Base-by-base conservation (phyloP, 306 rosid species). In the Fragaria ananassa region DNA sequence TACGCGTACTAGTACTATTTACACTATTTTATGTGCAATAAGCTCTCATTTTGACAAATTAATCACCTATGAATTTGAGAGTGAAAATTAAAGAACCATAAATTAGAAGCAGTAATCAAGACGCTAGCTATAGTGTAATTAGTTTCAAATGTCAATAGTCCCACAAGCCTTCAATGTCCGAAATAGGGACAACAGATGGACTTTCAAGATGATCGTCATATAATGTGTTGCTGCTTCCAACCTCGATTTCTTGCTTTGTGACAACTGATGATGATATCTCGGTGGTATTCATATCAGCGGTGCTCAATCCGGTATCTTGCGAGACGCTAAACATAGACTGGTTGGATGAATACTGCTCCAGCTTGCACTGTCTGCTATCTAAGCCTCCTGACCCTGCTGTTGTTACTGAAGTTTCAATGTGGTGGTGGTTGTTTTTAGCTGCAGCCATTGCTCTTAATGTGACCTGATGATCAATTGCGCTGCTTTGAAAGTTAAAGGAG, bases 261-360 rank as follows among this genome's bases (percentile, higher is more conserved):
- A 86, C 87, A 3, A 0, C 57, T n/a, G 81, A 61, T 8, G 97
- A 91, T 14, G 93, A 88, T 23, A 86, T 89, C 29, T 90, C 95
- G 1, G 77, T 54, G 54, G 87, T 80, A 85, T 83, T 89, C 75
- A 82, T 74, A 79, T 91, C 92, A 23, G 88, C 97, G 39, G 88
- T 86, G 91, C 93, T 91, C 8, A 88, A 70, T 15, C 93, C 90
- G 0, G 94, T 91, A 62, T 91, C 97, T 61, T 88, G 97, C 4
- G 97, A 91, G 47, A 79, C 75, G 49, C 89, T 89, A 4, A 87
- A 82, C 91, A 75, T 45, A 14, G 91, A 87, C 46, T 86, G 96
- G 76, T 90, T 86, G 0, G 89, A 79, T 5, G 96, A 88, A 76
- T 88, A 89, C 7, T 79, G 93, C 76, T 87, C 97, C 82, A 77